Base-by-base conservation (phyloP, 1,139 yeast species). In the Geotrichum australiense region DNA sequence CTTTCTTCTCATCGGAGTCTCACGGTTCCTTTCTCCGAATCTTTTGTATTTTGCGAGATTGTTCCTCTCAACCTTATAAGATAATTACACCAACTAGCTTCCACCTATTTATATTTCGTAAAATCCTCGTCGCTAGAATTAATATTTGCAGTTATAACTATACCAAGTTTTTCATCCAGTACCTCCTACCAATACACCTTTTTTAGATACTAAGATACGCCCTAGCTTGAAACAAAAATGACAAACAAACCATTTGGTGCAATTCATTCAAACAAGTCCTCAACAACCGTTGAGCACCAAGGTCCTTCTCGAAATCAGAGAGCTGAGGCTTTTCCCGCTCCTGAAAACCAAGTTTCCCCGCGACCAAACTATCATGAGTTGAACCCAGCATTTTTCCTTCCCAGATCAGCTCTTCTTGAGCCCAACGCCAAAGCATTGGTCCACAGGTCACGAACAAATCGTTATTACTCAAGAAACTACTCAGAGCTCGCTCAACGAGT, bases 311-410 rank as follows among this genome's bases (percentile, higher is more conserved):
- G 16, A 2, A 25, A 26, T 10, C n/a, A n/a, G n/a, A n/a, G n/a
- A n/a, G n/a, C n/a, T n/a, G n/a, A n/a, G n/a, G n/a, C n/a, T n/a
- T 16, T 23, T 6, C 38, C 38, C 11, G 12, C 25, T 20, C 38
- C 31, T 7, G 25, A 44, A 2, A 5, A 25, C 12, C 25, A 33
- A 10, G 41, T 40, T 15, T 12, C 37, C 3, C 47, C 47, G n/a
- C 24, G 11, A 2, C 42, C 47, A 5, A 45, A 55, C 40, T 45
- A 48, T 24, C 66, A 63, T 47, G 61, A 62, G 29, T 50, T 63
- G 41, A 61, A 63, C 46, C 66, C 67, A 2, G 56, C 64, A 6
- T 58, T 54, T 42, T 63, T 63, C 42, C 52, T 63, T 18, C 63
- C 61, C 23, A 50, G 66, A 21, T 53, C 66, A 0, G 66, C 68